Percentiles rank a stretch among this genome's conserved stretches.
Conservation (phyloP, 768 basidiomycete species). For the Leucosporidium creatinivorum region DNA sequence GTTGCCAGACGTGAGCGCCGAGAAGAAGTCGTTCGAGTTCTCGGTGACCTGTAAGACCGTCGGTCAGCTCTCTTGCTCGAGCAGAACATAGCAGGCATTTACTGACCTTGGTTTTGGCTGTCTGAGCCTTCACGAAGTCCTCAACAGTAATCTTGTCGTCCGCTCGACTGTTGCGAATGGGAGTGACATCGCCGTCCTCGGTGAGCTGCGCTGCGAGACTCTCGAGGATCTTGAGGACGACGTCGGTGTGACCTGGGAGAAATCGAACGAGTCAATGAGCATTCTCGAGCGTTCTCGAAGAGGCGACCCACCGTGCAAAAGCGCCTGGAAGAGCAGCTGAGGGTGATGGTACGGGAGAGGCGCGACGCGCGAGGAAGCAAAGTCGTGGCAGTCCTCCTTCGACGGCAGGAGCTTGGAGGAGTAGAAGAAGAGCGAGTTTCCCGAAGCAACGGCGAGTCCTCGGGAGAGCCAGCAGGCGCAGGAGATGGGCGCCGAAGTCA, state of each 20-base stretch:
- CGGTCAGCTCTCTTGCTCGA: neutral
- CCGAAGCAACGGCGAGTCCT: slow-evolving; percentile 64
- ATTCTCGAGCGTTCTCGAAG: too few relatives aligned
- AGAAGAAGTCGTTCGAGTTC: slow-evolving; percentile 7
- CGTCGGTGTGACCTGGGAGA: slow-evolving; percentile 63
- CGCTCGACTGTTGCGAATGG: neutral
- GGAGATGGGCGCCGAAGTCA: slow-evolving; percentile 67
- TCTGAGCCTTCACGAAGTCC: neutral
- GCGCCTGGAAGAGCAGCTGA: slow-evolving; percentile 56
- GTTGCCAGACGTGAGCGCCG: slow-evolving; percentile 2
- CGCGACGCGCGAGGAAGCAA: slow-evolving; percentile 73
- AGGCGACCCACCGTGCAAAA: slow-evolving; percentile 8
- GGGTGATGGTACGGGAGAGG: slow-evolving; percentile 89
- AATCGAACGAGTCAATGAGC: neutral
- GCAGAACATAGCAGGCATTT: too few relatives aligned
- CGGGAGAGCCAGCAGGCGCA: slow-evolving; percentile 64
- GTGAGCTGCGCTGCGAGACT: slow-evolving; percentile 53
- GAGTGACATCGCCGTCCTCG: slow-evolving; percentile 32
- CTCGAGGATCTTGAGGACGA: slow-evolving; percentile 73
- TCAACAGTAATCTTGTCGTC: slow-evolving; percentile 1
- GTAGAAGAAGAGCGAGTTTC: slow-evolving; percentile 75
- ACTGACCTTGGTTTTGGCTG: neutral
- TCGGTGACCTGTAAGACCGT: neutral
- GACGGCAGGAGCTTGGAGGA: slow-evolving; percentile 25
- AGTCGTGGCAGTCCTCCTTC: slow-evolving; percentile 61